These are phyloP conservation scores for Gracilaria domingensis DNA, from an alignment of 23 red algal species.

Conservation along the genomic window DNA sequence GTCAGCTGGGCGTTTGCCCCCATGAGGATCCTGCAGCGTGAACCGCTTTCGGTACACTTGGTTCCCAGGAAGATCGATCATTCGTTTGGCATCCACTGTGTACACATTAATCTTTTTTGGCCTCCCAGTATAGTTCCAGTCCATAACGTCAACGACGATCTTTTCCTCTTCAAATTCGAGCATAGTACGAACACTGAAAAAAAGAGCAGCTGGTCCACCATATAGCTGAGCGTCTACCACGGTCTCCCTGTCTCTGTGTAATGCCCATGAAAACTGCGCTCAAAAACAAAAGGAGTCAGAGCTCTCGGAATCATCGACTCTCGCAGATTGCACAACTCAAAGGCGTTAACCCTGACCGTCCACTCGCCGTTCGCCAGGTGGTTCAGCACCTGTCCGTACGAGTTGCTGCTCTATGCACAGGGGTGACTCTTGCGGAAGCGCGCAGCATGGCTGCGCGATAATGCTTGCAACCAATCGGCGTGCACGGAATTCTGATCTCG, in stretches of 20 bases:
- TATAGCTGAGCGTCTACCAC: constrained; percentile 70
- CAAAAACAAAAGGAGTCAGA: constrained; percentile 86
- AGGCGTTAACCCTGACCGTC: constrained; percentile 81
- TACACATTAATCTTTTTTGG: constrained; percentile 68
- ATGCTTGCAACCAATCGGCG: constrained; percentile 49
- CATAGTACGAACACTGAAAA: constrained; percentile 72
- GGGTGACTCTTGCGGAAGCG: constrained; percentile 57
- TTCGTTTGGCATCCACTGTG: constrained; percentile 70
- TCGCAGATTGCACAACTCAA: constrained; percentile 76
- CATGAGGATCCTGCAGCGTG: constrained; percentile 64
- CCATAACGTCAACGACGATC: constrained; percentile 73
- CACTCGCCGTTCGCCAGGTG: constrained; percentile 77
- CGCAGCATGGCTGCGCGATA: constrained; percentile 74
- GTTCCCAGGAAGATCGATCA: constrained; percentile 54
- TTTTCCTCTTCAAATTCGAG: constrained; percentile 79
- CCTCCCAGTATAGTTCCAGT: constrained; percentile 67
- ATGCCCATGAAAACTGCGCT: constrained; percentile 62
- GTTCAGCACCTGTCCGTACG: constrained; percentile 80
- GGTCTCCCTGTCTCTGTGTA: constrained; percentile 72
- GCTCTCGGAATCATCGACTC: constrained; percentile 55
- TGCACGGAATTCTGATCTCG: constrained; percentile 52
- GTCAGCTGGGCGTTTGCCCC: constrained; percentile 69
- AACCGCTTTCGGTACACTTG: constrained; percentile 85
- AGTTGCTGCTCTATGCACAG: constrained; percentile 80
- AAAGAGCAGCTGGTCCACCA: constrained; percentile 86